Evolutionary conservation across 2,329 filamentous ascomycete species (phyloP).

Genomic region (Cercospora sp.): DNA sequence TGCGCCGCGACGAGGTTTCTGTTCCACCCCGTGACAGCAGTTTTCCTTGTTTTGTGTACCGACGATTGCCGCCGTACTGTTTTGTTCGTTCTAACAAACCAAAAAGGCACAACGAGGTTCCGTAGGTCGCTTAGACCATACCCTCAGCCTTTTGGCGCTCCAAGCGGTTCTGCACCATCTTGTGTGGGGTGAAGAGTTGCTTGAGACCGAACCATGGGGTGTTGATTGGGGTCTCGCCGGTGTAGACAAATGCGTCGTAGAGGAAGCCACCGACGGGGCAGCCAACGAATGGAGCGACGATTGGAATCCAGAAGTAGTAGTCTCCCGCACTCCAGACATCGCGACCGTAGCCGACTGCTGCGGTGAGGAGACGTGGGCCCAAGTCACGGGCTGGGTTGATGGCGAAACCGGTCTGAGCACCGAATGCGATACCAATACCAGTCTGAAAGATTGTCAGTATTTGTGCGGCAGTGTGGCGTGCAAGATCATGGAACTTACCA

Average conservation of each 20-base stretch:
- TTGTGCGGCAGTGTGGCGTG: background rate
- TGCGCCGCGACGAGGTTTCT: background rate
- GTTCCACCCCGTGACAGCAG: background rate
- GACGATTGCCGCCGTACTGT: background rate
- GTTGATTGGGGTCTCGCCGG: conserved; percentile 62
- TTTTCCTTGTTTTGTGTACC: background rate
- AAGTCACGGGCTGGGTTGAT: conserved; percentile 71
- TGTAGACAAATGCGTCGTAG: conserved; percentile 68
- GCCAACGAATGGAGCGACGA: conserved; percentile 66
- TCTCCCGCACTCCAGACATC: conserved; percentile 63
- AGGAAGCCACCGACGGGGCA: conserved; percentile 63
- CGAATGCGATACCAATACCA: conserved; percentile 66
- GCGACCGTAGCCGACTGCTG: conserved; percentile 65
- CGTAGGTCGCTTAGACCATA: conserved; percentile 26
- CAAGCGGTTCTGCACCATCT: conserved; percentile 27
- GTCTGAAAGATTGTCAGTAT: conserved; percentile 43
- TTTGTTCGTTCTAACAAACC: background rate
- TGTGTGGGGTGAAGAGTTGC: conserved; percentile 30
- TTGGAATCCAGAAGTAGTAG: conserved; percentile 69
- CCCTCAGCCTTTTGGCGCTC: conserved; percentile 33
- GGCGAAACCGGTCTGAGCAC: conserved; percentile 69
- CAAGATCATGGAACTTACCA: conserved; percentile 36
- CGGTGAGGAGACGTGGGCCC: conserved; percentile 65
- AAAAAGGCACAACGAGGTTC: background rate
- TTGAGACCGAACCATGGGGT: conserved; percentile 51